Conservation (phyloP, 2,329 filamentous ascomycete genomes). For the Penicillium sp. region DNA sequence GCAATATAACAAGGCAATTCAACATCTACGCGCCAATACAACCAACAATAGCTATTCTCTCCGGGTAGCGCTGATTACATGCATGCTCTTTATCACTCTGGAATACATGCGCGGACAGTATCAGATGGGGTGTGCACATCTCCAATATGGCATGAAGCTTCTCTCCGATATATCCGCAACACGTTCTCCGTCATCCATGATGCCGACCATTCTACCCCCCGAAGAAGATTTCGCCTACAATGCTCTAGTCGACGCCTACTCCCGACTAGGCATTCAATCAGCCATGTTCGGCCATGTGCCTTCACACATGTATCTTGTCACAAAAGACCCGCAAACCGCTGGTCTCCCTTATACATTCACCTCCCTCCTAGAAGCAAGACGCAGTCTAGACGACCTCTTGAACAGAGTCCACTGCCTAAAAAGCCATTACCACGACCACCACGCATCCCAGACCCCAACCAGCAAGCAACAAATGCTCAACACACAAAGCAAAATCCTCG, state of each 20-base stretch:
- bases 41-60: constrained; percentile 26
- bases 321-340: constrained; percentile 9
- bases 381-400: constrained; percentile 21
- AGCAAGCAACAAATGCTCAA: neutral
- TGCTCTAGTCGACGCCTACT: constrained; percentile 26
- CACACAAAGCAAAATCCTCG: constrained; percentile 6
- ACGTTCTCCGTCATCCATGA: constrained; percentile 9
- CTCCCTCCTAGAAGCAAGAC: constrained; percentile 19
- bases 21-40: constrained; percentile 32
- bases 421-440: neutral
- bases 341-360: constrained; percentile 14
- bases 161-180: constrained; percentile 19
- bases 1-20: constrained; percentile 43
- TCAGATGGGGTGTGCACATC: constrained; percentile 28
- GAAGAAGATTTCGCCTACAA: constrained; percentile 20
- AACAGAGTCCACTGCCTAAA: constrained; percentile 19
- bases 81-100: constrained; percentile 42
- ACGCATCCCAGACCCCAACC: neutral
- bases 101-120: constrained; percentile 41
- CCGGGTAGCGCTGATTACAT: constrained; percentile 43
- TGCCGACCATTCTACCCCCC: constrained; percentile 8
- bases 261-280: constrained; percentile 28
- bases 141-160: constrained; percentile 32
- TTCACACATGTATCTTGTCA: constrained; percentile 12
- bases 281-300: constrained; percentile 27